Evolutionary conservation across 2,329 filamentous ascomycete genomes (phyloP).

Genomic region (Fusarium avenaceum): DNA sequence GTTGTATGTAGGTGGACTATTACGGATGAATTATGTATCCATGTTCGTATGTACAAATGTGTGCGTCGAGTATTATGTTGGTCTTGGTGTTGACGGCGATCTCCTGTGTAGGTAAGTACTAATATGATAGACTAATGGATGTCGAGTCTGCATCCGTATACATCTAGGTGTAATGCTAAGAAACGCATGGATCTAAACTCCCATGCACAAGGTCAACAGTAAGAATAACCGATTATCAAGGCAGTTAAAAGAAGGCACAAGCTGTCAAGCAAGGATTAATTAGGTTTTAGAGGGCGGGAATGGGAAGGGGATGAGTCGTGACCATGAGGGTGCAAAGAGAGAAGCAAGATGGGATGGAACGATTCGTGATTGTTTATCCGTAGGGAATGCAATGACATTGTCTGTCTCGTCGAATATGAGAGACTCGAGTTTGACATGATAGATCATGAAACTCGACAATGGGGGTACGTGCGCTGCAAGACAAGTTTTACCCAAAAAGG

Average conservation of each 20-base stretch:
- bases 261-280: background rate
- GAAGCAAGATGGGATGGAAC: conserved; percentile 3
- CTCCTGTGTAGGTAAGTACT: background rate
- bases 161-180: conserved; percentile 26
- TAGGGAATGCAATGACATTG: background rate
- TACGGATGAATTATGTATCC: no score
- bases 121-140: no score
- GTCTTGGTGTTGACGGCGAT: conserved; percentile 16
- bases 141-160: background rate
- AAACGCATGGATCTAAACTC: conserved; percentile 23
- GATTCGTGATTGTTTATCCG: background rate
- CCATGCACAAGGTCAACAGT: background rate
- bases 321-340: conserved; percentile 2
- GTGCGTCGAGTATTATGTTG: background rate
- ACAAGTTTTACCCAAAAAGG: conserved; percentile 7
- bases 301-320: conserved; percentile 10
- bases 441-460: conserved; percentile 35
- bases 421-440: conserved; percentile 22
- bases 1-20: conserved; percentile 1
- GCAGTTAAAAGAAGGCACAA: conserved; percentile 8
- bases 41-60: background rate
- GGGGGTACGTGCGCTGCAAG: background rate
- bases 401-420: no score
- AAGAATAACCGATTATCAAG: background rate
- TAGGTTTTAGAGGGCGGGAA: conserved; percentile 9